Base-by-base conservation (phyloP, 208 protist species). In the Willaertia magna region DNA sequence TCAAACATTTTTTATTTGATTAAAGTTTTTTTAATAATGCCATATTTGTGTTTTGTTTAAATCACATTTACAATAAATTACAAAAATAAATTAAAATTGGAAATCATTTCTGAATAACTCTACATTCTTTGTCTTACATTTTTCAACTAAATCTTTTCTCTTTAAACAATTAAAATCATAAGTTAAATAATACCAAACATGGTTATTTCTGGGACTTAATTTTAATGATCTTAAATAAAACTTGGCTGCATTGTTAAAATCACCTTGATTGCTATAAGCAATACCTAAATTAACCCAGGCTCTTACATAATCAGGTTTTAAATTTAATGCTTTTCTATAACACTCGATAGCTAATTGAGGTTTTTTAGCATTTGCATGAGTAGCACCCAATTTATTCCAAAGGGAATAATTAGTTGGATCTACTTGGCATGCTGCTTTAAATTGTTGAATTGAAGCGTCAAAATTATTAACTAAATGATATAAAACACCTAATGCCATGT, bases 201-300 rank as follows among this genome's bases (percentile, higher is more conserved):
- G 44, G 7, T 55, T 42, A 12, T n/a, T 42, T 83, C 34, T 49
- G 20, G 46, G 46, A 42, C 78, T 43, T 42, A 83, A 20, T 2
- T 79, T 44, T 1, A 79, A 34, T 26, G n/a, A 22, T 83, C 78
- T 49, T 46, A 83, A 83, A 55, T 43, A 83, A 18, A 55, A 55
- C 6, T 55, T 55, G 34, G 43, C 78, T 39, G 78, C 43, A n/a
- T 49, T 42, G 39, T 83, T n/a, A 22, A 59, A 47, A 9, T 55
- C 43, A 9, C 20, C 12, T 55, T 14, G 9, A 67, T 85, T 85
- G 6, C 39, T n/a, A 22, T 59, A 52, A 18, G 83, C 47, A 74
- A 85, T 74, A 26, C 83, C 83, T 26, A 85, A 22, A 44, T 85
- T 85, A 7, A 85, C 83, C 83, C 83, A 85, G 18, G 83, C 83